Evolutionary conservation across 352 stramenopile species (phyloP).

Genomic region (Peronosclerospora sorghi): DNA sequence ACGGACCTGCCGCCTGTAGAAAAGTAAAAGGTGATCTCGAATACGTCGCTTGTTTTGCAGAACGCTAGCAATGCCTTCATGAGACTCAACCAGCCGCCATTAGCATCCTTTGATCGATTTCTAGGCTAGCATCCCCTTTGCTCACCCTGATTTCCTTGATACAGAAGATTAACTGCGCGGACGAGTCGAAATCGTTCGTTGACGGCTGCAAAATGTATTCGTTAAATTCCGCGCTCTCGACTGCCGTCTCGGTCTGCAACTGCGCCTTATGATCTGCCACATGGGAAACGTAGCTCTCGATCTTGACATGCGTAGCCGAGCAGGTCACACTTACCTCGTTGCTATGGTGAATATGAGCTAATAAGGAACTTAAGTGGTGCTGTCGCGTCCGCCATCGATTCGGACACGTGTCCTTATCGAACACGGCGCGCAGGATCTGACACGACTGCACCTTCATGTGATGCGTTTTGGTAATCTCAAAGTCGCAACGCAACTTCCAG

Average conservation of each 20-base stretch:
- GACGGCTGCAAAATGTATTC: constrained; percentile 48
- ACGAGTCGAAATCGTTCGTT: constrained; percentile 26
- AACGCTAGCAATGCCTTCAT: constrained; percentile 46
- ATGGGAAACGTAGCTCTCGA: constrained; percentile 69
- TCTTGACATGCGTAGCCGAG: constrained; percentile 48
- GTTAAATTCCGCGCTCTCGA: constrained; percentile 67
- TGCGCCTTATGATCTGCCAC: constrained; percentile 57
- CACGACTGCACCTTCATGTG: constrained; percentile 70
- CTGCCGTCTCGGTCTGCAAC: constrained; percentile 72
- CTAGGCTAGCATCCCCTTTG: neutral
- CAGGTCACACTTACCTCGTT: constrained; percentile 69
- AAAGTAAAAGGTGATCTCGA: constrained; percentile 68
- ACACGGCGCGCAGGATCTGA: constrained; percentile 70
- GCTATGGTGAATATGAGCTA: constrained; percentile 75
- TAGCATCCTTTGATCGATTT: neutral
- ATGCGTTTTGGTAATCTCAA: constrained; percentile 83
- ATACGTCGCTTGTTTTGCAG: constrained; percentile 67
- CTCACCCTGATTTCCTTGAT: constrained; percentile 68
- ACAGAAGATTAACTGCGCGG: constrained; percentile 73
- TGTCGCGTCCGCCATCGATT: constrained; percentile 50
- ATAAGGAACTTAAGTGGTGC: constrained; percentile 61
- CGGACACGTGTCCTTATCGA: constrained; percentile 44
- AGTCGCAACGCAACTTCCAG: constrained; percentile 67
- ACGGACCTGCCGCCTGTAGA: constrained; percentile 46
- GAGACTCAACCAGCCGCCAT: neutral